Percentiles rank a stretch among this genome's conserved stretches.
phyloP scores from a whole-genome alignment of 73 alveolate species.

The Symbiodinium natans region DNA sequence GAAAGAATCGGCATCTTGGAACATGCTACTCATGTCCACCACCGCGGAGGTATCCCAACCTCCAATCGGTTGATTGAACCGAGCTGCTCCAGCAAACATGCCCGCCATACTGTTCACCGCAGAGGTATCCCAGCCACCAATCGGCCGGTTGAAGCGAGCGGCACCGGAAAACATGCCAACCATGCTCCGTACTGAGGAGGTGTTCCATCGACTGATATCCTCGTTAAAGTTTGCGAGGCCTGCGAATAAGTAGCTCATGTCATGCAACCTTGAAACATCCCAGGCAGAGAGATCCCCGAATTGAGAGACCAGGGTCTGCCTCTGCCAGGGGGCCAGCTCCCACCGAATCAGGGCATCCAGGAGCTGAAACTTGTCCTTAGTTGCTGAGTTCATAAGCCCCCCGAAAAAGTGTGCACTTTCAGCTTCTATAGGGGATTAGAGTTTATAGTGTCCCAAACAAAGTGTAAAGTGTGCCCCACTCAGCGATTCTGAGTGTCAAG shows the following conservation, averaged over 20 bases:
- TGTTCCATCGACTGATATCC: neutral
- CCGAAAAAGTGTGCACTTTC: too few relatives aligned
- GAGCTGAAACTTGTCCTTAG: too few relatives aligned
- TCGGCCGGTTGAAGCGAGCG: neutral
- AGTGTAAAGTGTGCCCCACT: too few relatives aligned
- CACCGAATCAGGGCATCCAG: too few relatives aligned
- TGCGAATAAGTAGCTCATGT: neutral
- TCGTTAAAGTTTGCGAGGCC: neutral
- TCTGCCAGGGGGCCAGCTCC: too few relatives aligned
- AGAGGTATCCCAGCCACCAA: slow-evolving; percentile 9
- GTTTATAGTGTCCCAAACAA: too few relatives aligned
- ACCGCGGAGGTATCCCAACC: slow-evolving; percentile 6
- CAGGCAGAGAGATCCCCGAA: too few relatives aligned
- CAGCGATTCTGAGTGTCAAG: too few relatives aligned
- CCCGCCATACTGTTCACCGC: neutral
- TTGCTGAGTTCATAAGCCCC: too few relatives aligned
- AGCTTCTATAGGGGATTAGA: too few relatives aligned
- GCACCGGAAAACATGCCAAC: neutral
- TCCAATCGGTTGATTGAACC: neutral
- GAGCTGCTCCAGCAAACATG: neutral
- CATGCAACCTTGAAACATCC: too few relatives aligned
- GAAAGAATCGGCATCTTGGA: neutral
- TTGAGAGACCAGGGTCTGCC: too few relatives aligned
- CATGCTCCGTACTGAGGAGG: neutral
- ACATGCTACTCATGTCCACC: neutral